Conservation (phyloP, 768 basidiomycete genomes). For the Rhizopogon vulgaris region DNA sequence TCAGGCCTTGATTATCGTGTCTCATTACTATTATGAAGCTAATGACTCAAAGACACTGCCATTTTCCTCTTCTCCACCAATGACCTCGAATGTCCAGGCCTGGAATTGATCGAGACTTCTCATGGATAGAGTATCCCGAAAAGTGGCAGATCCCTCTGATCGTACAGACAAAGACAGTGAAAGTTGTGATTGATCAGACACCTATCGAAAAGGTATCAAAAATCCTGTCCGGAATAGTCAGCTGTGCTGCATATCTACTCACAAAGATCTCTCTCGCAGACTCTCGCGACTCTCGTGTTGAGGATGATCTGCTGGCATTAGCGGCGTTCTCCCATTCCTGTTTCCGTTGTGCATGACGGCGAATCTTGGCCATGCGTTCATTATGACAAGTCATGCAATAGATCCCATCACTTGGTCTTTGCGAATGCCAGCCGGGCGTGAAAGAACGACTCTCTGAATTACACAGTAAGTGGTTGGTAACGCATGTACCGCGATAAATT, state of each 20-base stretch:
- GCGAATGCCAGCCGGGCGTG: slow-evolving; percentile 94
- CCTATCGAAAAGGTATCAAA: slow-evolving; percentile 5
- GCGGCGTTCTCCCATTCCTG: slow-evolving; percentile 46
- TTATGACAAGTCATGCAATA: slow-evolving; percentile 99
- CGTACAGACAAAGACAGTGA: slow-evolving; percentile 11
- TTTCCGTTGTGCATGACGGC: slow-evolving; percentile 87
- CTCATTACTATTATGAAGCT: too few relatives aligned
- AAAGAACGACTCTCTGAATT: slow-evolving; percentile 80
- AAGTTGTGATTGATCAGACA: slow-evolving; percentile 6
- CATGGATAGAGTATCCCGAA: slow-evolving; percentile 21
- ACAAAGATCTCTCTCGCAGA: slow-evolving; percentile 37
- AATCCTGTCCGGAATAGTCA: not conserved
- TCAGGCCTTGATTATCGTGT: too few relatives aligned
- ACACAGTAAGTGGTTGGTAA: slow-evolving; percentile 1
- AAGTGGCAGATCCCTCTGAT: slow-evolving; percentile 15
- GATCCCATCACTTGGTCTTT: slow-evolving; percentile 56
- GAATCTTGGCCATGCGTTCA: slow-evolving; percentile 90
- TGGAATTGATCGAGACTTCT: slow-evolving; percentile 4
- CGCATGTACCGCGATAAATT: not conserved
- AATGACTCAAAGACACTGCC: too few relatives aligned
- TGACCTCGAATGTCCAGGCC: too few relatives aligned
- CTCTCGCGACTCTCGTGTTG: slow-evolving; percentile 19
- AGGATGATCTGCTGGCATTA: slow-evolving; percentile 16
- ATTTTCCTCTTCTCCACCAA: too few relatives aligned
- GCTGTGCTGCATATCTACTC: slow-evolving; percentile 15